Percentiles rank a stretch among this genome's conserved stretches.
These are phyloP conservation scores for Hygrophoropsis aurantiaca DNA, from an alignment of 768 basidiomycete genomes.

Conservation along the genomic window DNA sequence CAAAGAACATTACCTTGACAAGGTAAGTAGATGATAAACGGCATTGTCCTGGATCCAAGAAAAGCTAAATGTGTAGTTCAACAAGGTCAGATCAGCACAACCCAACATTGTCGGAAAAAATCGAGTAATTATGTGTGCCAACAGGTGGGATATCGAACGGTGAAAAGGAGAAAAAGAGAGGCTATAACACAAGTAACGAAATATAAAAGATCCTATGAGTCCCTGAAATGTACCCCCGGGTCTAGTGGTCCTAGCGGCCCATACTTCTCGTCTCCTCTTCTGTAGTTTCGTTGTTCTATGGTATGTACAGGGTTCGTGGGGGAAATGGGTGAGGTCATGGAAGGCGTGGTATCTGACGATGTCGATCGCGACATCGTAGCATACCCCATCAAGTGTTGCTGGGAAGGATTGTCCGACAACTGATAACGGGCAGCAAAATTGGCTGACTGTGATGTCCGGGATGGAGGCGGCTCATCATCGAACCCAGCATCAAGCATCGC, in stretches of 20 bases:
- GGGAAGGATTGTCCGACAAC: slow-evolving; percentile 52
- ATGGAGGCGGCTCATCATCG: slow-evolving; percentile 59
- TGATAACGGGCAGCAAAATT: slow-evolving; percentile 59
- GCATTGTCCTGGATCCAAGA: too few relatives aligned
- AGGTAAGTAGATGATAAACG: too few relatives aligned
- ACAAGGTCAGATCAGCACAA: slow-evolving; percentile 1
- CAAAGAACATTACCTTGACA: too few relatives aligned
- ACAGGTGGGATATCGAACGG: slow-evolving; percentile 1
- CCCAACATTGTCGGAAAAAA: neutral
- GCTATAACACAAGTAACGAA: slow-evolving; percentile 31
- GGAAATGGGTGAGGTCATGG: slow-evolving; percentile 34
- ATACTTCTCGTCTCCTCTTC: slow-evolving; percentile 37
- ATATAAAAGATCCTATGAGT: slow-evolving; percentile 23
- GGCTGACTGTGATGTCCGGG: slow-evolving; percentile 29
- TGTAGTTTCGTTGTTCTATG: slow-evolving; percentile 40
- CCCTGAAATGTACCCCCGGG: slow-evolving; percentile 54
- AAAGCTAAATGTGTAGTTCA: neutral
- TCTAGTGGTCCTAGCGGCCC: slow-evolving; percentile 61
- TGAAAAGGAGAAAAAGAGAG: slow-evolving; percentile 15
- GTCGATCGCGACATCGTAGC: slow-evolving; percentile 51
- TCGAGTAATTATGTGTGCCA: neutral
- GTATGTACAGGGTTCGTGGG: slow-evolving; percentile 32
- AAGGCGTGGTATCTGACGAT: slow-evolving; percentile 32
- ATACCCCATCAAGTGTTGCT: slow-evolving; percentile 43
- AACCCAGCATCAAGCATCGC: slow-evolving; percentile 93